Evolutionary conservation across 345 rosid species (phyloP), one percentile per base, ranked within the genome.

Genomic region (Ailanthus altissimus): DNA sequence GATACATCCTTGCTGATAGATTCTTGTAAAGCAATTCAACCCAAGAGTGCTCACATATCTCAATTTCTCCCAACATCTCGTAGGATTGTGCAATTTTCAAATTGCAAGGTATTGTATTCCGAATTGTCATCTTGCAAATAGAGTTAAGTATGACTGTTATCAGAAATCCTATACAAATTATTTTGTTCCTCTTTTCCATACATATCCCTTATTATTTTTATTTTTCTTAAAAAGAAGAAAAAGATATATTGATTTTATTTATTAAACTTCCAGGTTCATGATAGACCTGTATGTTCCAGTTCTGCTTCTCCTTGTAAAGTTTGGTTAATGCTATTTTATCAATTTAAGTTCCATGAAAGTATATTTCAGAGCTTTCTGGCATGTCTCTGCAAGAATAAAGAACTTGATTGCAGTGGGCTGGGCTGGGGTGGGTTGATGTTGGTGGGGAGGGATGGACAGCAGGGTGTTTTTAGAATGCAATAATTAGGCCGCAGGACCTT

Each of bases 51-150:
- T 75, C 86, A 86, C 51, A 54, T 88, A 49, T 88, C 98, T 12
- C 98, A 90, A 77, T 94, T 94, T 81, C 90, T 94, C 54, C 98
- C 98, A 54, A 94, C 98, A 75, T 94, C 98, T n/a, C 86, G 88
- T 62, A 84, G 98, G 72, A 94, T 94, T 77, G 98, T 94, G 77
- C 98, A 94, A 63, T 94, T 94, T 78, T 94, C 98, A n/a, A 94
- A 88, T 88, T 97, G 92, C 67, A 87, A 91, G 99, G 99, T 93
- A 84, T 58, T 78, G 43, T 40, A 53, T 32, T 66, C 43, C 59
- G 47, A 49, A 32, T 8, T 74, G 56, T 66, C 8, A 28, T 26
- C 18, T 53, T 78, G 9, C 20, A 8, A 68, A 59, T 46, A 21
- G 21, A 47, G 58, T 40, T 12, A 46, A 73, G 38, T 69, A n/a